A percentile compares a stretch with the other conserved stretches of the same genome.
phyloP scores from a whole-genome alignment of 345 rosid genomes.

The Erysimum cheiranthoides region DNA sequence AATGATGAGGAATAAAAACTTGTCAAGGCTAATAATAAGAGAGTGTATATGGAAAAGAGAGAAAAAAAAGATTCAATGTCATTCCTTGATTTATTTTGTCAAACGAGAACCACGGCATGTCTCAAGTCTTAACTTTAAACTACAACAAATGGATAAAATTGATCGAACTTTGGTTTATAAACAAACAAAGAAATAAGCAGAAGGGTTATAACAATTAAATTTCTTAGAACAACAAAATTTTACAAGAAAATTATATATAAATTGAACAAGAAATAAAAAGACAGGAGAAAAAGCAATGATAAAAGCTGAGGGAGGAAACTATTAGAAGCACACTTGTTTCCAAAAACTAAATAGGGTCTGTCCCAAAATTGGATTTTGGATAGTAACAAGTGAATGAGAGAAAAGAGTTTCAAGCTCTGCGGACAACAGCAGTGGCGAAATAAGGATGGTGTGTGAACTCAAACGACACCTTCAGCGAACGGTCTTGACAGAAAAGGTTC shows the following conservation, averaged over 20 bases:
- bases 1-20: neutral
- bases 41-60: neutral
- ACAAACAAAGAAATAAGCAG: neutral
- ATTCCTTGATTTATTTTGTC: neutral
- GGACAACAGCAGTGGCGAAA: conserved; percentile 87
- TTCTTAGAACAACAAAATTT: conserved; percentile 26
- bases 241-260: neutral
- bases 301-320: neutral
- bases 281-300: neutral
- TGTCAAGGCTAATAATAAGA: neutral
- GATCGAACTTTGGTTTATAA: too few species aligned
- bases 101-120: too few species aligned
- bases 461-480: conserved; percentile 86
- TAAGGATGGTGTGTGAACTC: conserved; percentile 89
- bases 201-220: neutral
- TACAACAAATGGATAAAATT: too few species aligned
- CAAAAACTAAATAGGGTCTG: neutral
- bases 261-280: neutral
- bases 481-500: conserved; percentile 67
- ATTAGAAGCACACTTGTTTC: neutral
- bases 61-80: neutral
- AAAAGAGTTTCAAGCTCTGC: conserved; percentile 68
- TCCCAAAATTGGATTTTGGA: conserved; percentile 1
- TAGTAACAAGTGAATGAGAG: conserved; percentile 12
- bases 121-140: too few species aligned